A percentile compares a stretch with the other conserved stretches of the same genome.
Conservation (phyloP, 2,329 filamentous ascomycete genomes). For the Colletotrichum sublineola region DNA sequence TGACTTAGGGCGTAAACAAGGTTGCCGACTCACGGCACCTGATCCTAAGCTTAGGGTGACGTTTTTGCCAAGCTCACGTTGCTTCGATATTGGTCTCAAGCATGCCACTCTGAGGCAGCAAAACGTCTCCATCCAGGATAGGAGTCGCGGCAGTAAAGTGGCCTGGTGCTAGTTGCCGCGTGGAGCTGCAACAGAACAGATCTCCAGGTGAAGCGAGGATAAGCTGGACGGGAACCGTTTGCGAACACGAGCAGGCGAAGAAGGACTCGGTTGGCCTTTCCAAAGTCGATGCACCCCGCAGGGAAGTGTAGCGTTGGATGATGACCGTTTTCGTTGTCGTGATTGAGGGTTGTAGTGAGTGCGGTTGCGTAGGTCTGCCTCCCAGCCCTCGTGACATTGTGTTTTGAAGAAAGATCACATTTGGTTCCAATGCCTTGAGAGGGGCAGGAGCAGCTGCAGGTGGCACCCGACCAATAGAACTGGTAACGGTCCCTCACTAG, state of each 20-base stretch:
- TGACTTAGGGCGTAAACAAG: background rate
- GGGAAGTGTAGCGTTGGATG: too few species aligned
- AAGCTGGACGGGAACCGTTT: background rate
- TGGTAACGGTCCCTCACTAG: background rate
- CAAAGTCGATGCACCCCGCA: background rate
- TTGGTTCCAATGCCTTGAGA: background rate
- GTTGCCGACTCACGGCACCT: background rate
- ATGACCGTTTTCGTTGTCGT: background rate
- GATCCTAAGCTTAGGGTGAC: background rate
- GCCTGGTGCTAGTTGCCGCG: background rate
- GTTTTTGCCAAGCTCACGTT: conserved; percentile 1
- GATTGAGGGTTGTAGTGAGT: background rate
- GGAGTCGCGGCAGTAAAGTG: background rate
- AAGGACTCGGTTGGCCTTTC: too few species aligned
- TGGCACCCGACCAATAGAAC: conserved; percentile 7
- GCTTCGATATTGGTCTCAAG: background rate
- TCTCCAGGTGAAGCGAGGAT: background rate
- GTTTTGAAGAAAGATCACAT: background rate
- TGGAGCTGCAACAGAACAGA: too few species aligned
- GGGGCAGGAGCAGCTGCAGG: conserved; percentile 17
- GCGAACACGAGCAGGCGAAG: background rate
- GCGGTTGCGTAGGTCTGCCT: background rate
- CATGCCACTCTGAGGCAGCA: background rate
- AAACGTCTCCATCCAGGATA: background rate
- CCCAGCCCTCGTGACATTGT: conserved; percentile 15